Conservation (phyloP, 2,329 filamentous ascomycete species). For the Colletotrichum coccodes region DNA sequence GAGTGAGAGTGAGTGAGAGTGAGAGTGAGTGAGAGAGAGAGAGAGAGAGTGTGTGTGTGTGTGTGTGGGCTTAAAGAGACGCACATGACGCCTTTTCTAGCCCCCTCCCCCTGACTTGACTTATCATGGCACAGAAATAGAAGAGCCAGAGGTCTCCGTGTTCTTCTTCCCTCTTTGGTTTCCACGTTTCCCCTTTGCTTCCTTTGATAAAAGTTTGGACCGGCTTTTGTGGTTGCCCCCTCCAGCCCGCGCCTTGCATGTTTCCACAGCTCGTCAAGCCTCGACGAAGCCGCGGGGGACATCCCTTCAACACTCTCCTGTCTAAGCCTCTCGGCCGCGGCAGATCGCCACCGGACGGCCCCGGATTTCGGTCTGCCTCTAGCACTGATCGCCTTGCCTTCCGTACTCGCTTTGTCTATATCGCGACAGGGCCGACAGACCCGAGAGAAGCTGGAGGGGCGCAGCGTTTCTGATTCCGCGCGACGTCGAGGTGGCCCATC, state of each 20-base stretch:
- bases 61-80: background rate
- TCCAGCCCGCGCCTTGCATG: background rate
- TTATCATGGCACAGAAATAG: slow-evolving; percentile 1
- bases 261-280: background rate
- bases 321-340: background rate
- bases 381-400: background rate
- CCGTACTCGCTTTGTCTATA: too few relatives aligned
- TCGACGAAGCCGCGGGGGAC: background rate
- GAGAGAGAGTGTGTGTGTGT: background rate
- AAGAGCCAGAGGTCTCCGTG: background rate
- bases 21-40: background rate
- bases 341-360: background rate
- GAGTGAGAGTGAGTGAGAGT: background rate
- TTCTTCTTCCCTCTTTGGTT: background rate
- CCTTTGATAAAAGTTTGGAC: background rate
- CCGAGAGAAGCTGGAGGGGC: background rate
- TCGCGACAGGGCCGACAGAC: background rate
- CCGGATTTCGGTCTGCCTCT: too few relatives aligned
- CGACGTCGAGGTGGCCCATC: background rate
- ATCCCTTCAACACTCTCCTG: background rate
- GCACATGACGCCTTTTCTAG: slow-evolving; percentile 9
- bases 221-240: background rate
- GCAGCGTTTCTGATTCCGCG: slow-evolving; percentile 11
- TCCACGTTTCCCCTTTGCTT: background rate
- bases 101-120: background rate